These are phyloP conservation scores for Ogataea neopini DNA, from an alignment of 805 yeast species.

Conservation along the genomic window DNA sequence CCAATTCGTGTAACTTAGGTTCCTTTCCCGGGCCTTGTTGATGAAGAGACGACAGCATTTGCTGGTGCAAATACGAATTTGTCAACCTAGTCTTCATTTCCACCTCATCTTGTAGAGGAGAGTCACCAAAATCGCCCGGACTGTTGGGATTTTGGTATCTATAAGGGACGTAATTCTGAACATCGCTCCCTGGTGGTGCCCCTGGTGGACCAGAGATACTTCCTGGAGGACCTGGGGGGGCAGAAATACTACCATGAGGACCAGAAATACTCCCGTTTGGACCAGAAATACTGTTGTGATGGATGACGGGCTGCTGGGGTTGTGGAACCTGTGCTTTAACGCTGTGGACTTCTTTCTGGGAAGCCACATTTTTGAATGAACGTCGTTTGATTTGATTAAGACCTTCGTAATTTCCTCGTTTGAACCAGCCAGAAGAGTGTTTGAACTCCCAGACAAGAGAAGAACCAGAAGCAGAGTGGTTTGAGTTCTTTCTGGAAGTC, in stretches of 20 bases:
- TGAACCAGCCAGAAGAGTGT: constrained; percentile 76
- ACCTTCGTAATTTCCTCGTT: constrained; percentile 76
- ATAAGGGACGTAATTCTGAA: constrained; percentile 30
- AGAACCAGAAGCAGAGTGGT: constrained; percentile 19
- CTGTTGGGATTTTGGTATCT: constrained; percentile 24
- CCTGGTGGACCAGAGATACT: neutral
- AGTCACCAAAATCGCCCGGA: constrained; percentile 23
- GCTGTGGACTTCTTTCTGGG: constrained; percentile 34
- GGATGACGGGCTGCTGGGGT: neutral
- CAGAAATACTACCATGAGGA: neutral
- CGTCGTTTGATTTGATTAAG: constrained; percentile 78
- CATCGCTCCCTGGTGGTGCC: constrained; percentile 14
- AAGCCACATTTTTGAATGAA: constrained; percentile 40
- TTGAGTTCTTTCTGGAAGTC: constrained; percentile 27
- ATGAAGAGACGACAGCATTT: constrained; percentile 21
- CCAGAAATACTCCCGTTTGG: neutral
- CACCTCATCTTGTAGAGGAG: constrained; percentile 23
- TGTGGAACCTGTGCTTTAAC: constrained; percentile 22
- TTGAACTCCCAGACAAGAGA: constrained; percentile 76
- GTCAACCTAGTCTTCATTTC: constrained; percentile 27
- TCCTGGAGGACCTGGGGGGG: neutral
- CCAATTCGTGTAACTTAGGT: constrained; percentile 15
- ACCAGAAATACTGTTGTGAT: constrained; percentile 2
- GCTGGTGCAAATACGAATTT: constrained; percentile 26
- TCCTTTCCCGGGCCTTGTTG: constrained; percentile 17